A percentile compares a stretch with the other conserved stretches of the same genome.
phyloP scores from a whole-genome alignment of 176 grass and related monocot species.

The Eremochloa ophiuroides region DNA sequence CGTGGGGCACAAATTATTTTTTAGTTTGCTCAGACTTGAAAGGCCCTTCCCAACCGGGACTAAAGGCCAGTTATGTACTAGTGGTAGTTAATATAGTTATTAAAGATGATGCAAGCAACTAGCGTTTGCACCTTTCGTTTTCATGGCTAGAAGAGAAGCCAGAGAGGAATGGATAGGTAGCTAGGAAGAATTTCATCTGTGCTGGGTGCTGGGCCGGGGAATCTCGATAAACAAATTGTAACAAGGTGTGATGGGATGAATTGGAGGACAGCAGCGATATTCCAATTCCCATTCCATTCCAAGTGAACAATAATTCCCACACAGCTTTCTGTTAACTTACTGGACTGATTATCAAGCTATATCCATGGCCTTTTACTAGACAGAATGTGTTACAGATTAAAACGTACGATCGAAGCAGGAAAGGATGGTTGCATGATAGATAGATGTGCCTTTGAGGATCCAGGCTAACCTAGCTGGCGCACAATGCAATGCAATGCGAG shows the following conservation, averaged over 20 bases:
- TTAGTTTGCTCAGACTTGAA: too few relatives aligned
- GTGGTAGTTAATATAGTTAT: too few relatives aligned
- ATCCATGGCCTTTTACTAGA: constrained; percentile 4
- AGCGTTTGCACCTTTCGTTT: too few relatives aligned
- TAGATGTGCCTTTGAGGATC: constrained; percentile 12
- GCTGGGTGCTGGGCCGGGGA: not conserved
- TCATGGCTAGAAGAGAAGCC: not conserved
- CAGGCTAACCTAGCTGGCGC: not conserved
- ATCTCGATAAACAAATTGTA: not conserved
- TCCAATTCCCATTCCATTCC: not conserved
- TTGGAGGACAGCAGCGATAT: not conserved
- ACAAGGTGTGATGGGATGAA: not conserved
- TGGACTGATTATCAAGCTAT: not conserved
- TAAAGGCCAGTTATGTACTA: too few relatives aligned
- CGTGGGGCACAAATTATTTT: too few relatives aligned
- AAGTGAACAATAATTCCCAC: not conserved
- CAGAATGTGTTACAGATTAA: constrained; percentile 8
- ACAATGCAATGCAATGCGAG: too few relatives aligned
- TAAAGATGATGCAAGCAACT: too few relatives aligned
- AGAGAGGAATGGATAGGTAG: not conserved
- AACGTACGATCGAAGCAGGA: not conserved
- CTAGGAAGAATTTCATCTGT: not conserved
- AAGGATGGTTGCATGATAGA: not conserved
- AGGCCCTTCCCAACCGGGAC: too few relatives aligned
- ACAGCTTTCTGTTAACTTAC: not conserved